Conservation (phyloP, 768 basidiomycete genomes). For the Cystobasidium ongulense region DNA sequence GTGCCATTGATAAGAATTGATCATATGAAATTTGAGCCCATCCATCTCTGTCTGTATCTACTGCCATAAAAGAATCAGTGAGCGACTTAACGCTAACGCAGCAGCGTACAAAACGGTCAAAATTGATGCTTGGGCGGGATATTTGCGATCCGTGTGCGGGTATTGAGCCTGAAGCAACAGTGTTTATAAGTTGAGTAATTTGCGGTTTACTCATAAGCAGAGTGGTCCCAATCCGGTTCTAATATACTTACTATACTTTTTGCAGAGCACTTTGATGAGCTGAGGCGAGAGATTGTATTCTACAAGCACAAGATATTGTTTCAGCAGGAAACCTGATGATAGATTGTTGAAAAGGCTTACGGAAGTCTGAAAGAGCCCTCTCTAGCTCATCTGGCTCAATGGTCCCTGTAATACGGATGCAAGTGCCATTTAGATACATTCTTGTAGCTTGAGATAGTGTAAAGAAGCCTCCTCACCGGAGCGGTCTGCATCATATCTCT, state of each 20-base stretch:
- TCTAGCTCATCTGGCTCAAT: conserved; percentile 30
- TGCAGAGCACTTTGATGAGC: conserved; percentile 18
- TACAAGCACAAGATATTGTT: background rate
- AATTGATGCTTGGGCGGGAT: background rate
- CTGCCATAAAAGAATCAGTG: conserved; percentile 22
- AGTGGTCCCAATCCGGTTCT: background rate
- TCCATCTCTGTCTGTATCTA: conserved; percentile 30
- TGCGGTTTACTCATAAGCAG: background rate
- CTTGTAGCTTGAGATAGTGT: too few relatives aligned
- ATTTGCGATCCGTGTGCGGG: background rate
- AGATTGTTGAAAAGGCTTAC: conserved; percentile 4
- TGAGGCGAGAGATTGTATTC: conserved; percentile 27
- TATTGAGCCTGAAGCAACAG: background rate
- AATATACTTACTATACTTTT: conserved; percentile 26
- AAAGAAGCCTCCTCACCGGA: background rate
- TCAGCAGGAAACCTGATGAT: background rate
- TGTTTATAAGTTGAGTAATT: background rate
- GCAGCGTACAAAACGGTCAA: conserved; percentile 31
- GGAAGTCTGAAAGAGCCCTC: conserved; percentile 18
- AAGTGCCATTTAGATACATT: background rate
- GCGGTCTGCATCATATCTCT: conserved; percentile 15
- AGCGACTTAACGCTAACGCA: conserved; percentile 24
- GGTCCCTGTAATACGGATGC: background rate
- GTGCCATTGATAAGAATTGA: conserved; percentile 30
- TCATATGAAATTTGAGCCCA: conserved; percentile 24